Evolutionary conservation across 2,329 filamentous ascomycete genomes (phyloP).

Genomic region (Geosmithia flava): DNA sequence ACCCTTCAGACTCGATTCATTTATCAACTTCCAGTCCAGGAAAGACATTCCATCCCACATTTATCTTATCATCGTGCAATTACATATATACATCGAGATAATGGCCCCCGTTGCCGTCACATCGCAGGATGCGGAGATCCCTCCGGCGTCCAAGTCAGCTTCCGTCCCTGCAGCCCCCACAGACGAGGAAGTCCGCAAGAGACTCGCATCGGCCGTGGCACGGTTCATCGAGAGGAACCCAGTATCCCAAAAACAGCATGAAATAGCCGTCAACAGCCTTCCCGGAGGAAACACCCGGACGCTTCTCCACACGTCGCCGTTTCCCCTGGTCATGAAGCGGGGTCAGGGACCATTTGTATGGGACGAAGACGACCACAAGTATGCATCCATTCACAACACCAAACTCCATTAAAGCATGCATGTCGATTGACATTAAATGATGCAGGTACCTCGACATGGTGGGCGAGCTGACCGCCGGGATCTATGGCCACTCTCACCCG

Average conservation of each 20-base stretch:
- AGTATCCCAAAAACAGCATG: conserved; percentile 22
- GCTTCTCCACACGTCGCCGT: conserved; percentile 28
- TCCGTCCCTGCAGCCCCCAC: background rate
- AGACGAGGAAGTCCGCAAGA: background rate
- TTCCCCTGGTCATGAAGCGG: conserved; percentile 26
- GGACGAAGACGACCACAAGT: conserved; percentile 26
- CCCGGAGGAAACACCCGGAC: conserved; percentile 35
- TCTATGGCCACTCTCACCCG: conserved; percentile 54
- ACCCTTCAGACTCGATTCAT: no score
- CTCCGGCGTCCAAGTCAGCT: background rate
- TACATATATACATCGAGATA: background rate
- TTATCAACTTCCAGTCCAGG: background rate
- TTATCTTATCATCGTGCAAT: background rate
- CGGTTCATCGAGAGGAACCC: conserved; percentile 21
- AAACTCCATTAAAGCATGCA: background rate
- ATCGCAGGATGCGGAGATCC: background rate
- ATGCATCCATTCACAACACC: conserved; percentile 3
- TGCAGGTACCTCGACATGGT: conserved; percentile 45
- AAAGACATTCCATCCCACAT: background rate
- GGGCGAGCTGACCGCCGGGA: conserved; percentile 50
- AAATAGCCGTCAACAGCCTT: conserved; percentile 20
- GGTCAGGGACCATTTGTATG: conserved; percentile 20
- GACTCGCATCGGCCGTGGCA: background rate
- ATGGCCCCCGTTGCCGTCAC: background rate
- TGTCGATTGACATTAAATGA: background rate